These are phyloP conservation scores for Purpureocillium lavendulum DNA, from an alignment of 2,329 filamentous ascomycete genomes.

Conservation along the genomic window DNA sequence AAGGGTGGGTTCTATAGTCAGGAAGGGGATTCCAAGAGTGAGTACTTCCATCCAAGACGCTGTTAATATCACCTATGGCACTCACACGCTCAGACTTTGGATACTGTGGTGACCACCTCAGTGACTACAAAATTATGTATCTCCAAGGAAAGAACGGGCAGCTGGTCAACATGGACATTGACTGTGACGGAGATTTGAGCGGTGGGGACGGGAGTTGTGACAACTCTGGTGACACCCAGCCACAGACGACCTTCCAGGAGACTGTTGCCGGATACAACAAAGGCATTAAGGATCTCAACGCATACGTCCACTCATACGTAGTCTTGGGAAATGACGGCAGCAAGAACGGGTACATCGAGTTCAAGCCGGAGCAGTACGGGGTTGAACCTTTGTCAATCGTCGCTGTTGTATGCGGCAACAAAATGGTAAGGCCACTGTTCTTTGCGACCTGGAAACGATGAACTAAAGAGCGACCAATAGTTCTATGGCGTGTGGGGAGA, in stretches of 20 bases:
- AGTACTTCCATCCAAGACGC: background rate
- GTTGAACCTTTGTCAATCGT: slow-evolving; percentile 44
- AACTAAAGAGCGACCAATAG: slow-evolving; percentile 35
- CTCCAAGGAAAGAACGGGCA: slow-evolving; percentile 30
- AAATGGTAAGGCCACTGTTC: slow-evolving; percentile 24
- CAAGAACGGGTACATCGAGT: slow-evolving; percentile 22
- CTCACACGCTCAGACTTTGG: background rate
- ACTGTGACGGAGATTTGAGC: slow-evolving; percentile 45
- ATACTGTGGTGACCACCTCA: slow-evolving; percentile 34
- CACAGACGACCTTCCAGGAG: slow-evolving; percentile 34
- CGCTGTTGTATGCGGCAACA: slow-evolving; percentile 42
- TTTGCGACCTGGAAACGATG: background rate
- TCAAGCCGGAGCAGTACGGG: slow-evolving; percentile 29
- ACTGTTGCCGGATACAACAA: slow-evolving; percentile 23
- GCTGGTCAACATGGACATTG: slow-evolving; percentile 20
- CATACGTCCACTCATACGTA: slow-evolving; percentile 43
- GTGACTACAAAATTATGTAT: slow-evolving; percentile 30
- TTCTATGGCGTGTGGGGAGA: slow-evolving; percentile 55
- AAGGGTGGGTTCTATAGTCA: slow-evolving; percentile 22
- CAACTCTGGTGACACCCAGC: slow-evolving; percentile 29
- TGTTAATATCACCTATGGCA: background rate
- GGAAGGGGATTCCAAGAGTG: slow-evolving; percentile 16
- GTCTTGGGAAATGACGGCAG: slow-evolving; percentile 42
- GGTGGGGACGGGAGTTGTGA: slow-evolving; percentile 23
- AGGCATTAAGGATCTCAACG: slow-evolving; percentile 36